Conservation (phyloP, 176 grass and related monocot genomes). For the Thalia dealbata region DNA sequence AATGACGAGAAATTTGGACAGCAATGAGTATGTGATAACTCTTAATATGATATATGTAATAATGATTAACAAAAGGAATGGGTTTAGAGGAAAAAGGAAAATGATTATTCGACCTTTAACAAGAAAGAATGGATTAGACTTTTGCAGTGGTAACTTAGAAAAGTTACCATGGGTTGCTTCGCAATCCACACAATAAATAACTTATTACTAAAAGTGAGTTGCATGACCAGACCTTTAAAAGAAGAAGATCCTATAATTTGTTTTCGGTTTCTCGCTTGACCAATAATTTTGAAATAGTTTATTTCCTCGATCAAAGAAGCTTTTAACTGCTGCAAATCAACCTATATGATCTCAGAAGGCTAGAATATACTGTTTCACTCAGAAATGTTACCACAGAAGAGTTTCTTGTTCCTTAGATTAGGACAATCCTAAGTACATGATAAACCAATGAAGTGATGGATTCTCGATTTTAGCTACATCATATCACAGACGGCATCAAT, state of each 20-base stretch:
- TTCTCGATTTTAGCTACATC: neutral
- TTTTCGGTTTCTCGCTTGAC: neutral
- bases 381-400: neutral
- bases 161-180: neutral
- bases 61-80: neutral
- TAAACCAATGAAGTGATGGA: neutral
- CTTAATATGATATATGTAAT: neutral
- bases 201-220: neutral
- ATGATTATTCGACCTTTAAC: neutral
- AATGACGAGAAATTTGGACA: constrained; percentile 9
- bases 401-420: neutral
- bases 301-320: neutral
- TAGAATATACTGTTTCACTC: neutral
- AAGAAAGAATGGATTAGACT: neutral
- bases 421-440: neutral
- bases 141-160: neutral
- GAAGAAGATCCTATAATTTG: neutral
- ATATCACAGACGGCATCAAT: neutral
- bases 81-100: neutral
- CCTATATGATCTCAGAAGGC: neutral
- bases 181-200: neutral
- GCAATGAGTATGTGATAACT: neutral
- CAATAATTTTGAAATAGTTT: neutral
- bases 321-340: neutral
- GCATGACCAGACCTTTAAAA: neutral